These are phyloP conservation scores for Gliomastix tumulicola DNA, from an alignment of 2,329 filamentous ascomycete species.

Conservation along the genomic window DNA sequence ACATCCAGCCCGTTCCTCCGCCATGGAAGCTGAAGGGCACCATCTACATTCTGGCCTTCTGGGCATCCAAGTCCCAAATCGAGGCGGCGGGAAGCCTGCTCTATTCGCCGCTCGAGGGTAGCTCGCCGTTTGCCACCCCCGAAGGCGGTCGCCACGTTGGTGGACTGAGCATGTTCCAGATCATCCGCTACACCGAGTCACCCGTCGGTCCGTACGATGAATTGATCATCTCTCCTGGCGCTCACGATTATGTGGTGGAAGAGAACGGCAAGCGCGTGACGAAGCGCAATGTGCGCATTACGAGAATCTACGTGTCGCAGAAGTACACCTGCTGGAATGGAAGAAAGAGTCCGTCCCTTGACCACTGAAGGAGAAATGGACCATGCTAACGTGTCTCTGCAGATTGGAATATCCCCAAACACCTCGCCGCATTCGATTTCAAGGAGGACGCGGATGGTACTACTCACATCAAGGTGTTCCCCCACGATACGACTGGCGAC, in stretches of 20 bases:
- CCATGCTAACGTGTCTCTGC: background rate
- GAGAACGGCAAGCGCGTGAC: slow-evolving; percentile 7
- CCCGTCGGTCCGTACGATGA: slow-evolving; percentile 49
- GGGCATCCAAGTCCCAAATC: slow-evolving; percentile 7
- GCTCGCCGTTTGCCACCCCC: slow-evolving; percentile 25
- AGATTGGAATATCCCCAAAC: slow-evolving; percentile 52
- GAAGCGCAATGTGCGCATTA: slow-evolving; percentile 32
- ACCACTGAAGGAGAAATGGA: background rate
- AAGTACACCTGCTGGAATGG: slow-evolving; percentile 46
- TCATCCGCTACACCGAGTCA: slow-evolving; percentile 42
- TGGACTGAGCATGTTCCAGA: slow-evolving; percentile 39
- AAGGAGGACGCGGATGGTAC: slow-evolving; percentile 16
- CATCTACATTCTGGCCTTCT: slow-evolving; percentile 7
- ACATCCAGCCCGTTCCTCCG: slow-evolving; percentile 2
- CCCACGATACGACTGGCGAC: slow-evolving; percentile 21
- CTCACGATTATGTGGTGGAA: slow-evolving; percentile 22
- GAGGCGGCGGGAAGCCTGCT: slow-evolving; percentile 10
- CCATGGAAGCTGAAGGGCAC: slow-evolving; percentile 11
- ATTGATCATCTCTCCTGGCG: slow-evolving; percentile 38
- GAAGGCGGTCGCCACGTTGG: slow-evolving; percentile 29
- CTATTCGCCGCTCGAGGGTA: slow-evolving; percentile 39
- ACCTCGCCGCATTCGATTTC: slow-evolving; percentile 42
- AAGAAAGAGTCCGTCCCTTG: slow-evolving; percentile 30
- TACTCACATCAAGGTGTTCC: slow-evolving; percentile 28
- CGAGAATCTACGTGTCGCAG: slow-evolving; percentile 48